phyloP scores from a whole-genome alignment of 1,284 basidiomycete genomes.

The Vanrija sp. region DNA sequence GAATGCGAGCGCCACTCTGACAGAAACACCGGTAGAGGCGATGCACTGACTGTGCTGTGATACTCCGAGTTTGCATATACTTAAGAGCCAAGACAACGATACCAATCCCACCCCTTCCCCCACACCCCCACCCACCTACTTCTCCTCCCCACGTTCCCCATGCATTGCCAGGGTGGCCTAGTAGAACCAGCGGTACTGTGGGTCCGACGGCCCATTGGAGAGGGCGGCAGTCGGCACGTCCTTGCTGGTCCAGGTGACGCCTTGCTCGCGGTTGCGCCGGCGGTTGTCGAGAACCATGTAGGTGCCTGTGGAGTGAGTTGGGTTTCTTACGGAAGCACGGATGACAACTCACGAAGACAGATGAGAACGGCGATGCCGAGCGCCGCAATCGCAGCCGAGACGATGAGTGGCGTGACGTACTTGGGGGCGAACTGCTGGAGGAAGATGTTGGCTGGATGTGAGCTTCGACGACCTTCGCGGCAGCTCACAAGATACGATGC shows the following conservation, averaged over 20 bases:
- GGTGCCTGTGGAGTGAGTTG: no score
- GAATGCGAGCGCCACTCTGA: no score
- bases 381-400: slow-evolving; percentile 15
- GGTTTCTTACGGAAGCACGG: no score
- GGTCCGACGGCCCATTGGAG: slow-evolving; percentile 50
- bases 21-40: no score
- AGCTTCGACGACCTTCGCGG: not conserved
- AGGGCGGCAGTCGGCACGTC: slow-evolving; percentile 54
- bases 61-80: no score
- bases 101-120: no score
- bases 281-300: slow-evolving; percentile 17
- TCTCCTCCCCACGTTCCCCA: no score
- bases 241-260: slow-evolving; percentile 50
- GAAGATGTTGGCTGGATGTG: slow-evolving; percentile 20
- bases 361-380: slow-evolving; percentile 14
- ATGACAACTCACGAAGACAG: slow-evolving; percentile 15
- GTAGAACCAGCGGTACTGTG: slow-evolving; percentile 54
- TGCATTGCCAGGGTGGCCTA: not conserved
- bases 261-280: slow-evolving; percentile 52
- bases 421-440: slow-evolving; percentile 12
- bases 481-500: slow-evolving; percentile 10
- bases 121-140: no score
- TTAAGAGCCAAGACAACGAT: no score
- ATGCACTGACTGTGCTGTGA: no score
- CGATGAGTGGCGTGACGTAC: slow-evolving; percentile 16